Base-by-base conservation (phyloP, 345 rosid genomes). In the Eucalyptus cladocalyx region DNA sequence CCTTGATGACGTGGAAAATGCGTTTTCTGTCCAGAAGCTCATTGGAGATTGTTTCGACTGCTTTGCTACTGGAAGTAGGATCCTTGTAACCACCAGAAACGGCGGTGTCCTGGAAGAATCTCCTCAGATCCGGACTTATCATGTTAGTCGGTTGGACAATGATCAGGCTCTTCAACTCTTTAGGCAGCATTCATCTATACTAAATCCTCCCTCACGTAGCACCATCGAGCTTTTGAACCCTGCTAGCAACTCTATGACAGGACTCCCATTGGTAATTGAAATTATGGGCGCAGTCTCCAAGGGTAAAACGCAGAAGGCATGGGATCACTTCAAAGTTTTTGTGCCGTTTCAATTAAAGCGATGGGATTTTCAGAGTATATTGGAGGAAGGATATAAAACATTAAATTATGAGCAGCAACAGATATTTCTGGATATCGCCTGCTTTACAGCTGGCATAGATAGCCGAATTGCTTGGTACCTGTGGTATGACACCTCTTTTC, bases 1-100 rank as follows among this genome's bases (percentile, higher is more conserved):
- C 19, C 89, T 91, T 17, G 92, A 91, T 62, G 91, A 91, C 47
- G 90, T 91, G 3, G 91, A 89, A 51, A 49, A 65, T 24, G 11
- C n/a, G 5, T 49, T 80, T 11, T 23, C 51, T 34, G 43, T 89
- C 6, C 28, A 72, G 85, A 65, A 32, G 8, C 87, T 91, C 37
- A 87, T 87, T 5, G 89, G 89, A 62, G 72, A 58, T 26, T 19
- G 42, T 3, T 15, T 65, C 11, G 89, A 91, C 4, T 88, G 89
- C 89, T 90, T 91, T 90, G 87, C 80, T 16, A 2, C 88, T 4
- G 90, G 92, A 28, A 91, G 91, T 65, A 81, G 86, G 90, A 86
- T 91, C n/a, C 23, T 91, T 12, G 32, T 91, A 30, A 91, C 91
- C 9, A 89, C 92, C 0, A 40, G 90, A 81, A 53, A 89, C 49